These are phyloP conservation scores for Sugiyamaella mastotermitis DNA, from an alignment of 805 yeast genomes.

Conservation along the genomic window DNA sequence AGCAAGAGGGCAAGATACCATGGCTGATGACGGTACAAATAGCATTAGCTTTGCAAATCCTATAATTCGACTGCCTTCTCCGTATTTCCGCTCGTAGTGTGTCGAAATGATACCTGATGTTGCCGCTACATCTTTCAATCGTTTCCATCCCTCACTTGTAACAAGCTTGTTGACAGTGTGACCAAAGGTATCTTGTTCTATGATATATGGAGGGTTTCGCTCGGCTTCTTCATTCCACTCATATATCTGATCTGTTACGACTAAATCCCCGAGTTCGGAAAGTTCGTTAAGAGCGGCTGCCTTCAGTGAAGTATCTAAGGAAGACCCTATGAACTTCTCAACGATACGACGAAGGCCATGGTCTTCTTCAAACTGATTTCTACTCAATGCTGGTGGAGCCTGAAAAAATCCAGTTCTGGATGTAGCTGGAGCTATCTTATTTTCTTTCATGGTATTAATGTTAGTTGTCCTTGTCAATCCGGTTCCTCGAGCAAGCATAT, in stretches of 20 bases:
- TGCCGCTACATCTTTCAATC: slow-evolving; percentile 20
- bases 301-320: slow-evolving; percentile 3
- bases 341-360: slow-evolving; percentile 20
- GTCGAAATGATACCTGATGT: slow-evolving; percentile 24
- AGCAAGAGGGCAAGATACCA: slow-evolving; percentile 29
- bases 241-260: slow-evolving; percentile 20
- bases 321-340: not conserved
- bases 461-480: not conserved
- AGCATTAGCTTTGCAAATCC: slow-evolving; percentile 24
- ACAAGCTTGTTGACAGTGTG: slow-evolving; percentile 21
- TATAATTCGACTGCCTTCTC: slow-evolving; percentile 21
- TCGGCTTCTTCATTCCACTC: slow-evolving; percentile 28
- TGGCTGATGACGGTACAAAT: slow-evolving; percentile 28
- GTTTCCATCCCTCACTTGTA: slow-evolving; percentile 28
- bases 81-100: slow-evolving; percentile 25
- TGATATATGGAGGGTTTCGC: slow-evolving; percentile 23
- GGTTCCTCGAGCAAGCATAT: too few species aligned
- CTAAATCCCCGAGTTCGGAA: slow-evolving; percentile 20
- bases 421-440: slow-evolving; percentile 21
- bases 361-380: slow-evolving; percentile 23
- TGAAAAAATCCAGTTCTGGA: slow-evolving; percentile 26
- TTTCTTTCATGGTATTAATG: not conserved
- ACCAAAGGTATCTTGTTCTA: slow-evolving; percentile 28
- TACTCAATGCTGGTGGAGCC: slow-evolving; percentile 18
- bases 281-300: slow-evolving; percentile 14